phyloP scores from a whole-genome alignment of 2,329 filamentous ascomycete species.

The Colletotrichum gigasporum region DNA sequence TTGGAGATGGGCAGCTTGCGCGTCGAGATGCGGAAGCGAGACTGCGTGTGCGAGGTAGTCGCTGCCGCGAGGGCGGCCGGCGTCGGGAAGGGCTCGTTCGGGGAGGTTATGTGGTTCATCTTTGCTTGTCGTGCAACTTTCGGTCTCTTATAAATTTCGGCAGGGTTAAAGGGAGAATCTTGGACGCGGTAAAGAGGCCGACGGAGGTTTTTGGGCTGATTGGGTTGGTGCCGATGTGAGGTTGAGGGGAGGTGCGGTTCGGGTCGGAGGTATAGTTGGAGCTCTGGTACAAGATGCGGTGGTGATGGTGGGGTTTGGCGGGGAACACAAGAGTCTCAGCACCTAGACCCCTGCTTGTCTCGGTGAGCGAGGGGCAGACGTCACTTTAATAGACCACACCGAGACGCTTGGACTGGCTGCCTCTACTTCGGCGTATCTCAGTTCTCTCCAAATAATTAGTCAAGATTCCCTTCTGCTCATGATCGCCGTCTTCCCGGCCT shows the following conservation, averaged over 20 bases:
- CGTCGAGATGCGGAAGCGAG: slow-evolving; percentile 78
- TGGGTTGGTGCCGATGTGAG: background rate
- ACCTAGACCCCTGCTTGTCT: slow-evolving; percentile 14
- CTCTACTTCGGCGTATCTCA: no score
- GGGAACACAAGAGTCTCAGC: slow-evolving; percentile 15
- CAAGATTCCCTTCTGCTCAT: no score
- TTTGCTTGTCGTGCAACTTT: slow-evolving; percentile 4
- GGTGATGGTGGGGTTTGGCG: slow-evolving; percentile 31
- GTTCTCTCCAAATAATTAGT: no score
- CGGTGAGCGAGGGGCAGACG: slow-evolving; percentile 9
- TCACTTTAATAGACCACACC: background rate
- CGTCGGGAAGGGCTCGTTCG: slow-evolving; percentile 65
- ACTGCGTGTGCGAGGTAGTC: slow-evolving; percentile 66
- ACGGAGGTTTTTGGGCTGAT: background rate
- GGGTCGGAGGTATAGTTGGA: slow-evolving; percentile 20
- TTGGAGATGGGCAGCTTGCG: slow-evolving; percentile 96
- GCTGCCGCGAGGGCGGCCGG: slow-evolving; percentile 59
- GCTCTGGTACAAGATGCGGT: slow-evolving; percentile 5
- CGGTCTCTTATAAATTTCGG: no score
- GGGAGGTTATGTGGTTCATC: slow-evolving; percentile 52
- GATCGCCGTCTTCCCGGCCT: no score
- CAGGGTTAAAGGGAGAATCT: background rate
- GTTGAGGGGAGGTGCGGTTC: slow-evolving; percentile 6
- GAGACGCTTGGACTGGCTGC: background rate
- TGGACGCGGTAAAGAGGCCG: background rate